Evolutionary conservation across 202 grass and related monocot species (phyloP).

Genomic region (Setaria italica): DNA sequence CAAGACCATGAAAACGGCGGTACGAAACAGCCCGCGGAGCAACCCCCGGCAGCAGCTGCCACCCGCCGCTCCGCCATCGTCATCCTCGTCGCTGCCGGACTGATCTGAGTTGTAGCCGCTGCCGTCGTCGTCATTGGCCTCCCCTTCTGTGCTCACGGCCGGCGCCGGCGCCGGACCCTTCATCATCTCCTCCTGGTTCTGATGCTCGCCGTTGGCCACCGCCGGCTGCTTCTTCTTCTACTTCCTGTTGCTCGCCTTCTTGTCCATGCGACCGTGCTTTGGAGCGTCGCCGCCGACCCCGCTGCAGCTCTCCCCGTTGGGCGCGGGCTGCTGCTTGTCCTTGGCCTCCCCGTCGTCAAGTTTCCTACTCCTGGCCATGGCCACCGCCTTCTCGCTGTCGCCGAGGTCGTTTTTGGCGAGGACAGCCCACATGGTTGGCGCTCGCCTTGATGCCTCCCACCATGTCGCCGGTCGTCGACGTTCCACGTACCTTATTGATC

Average conservation of each 20-base stretch:
- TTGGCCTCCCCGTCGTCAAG: neutral
- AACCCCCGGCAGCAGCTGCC: neutral
- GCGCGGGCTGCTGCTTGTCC: neutral
- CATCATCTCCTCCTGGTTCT: neutral
- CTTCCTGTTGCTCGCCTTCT: neutral
- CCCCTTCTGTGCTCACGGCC: neutral
- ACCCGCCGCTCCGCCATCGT: neutral
- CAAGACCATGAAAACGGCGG: neutral
- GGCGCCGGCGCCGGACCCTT: no score
- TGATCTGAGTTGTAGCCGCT: neutral
- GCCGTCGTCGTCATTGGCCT: neutral
- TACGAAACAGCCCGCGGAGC: neutral
- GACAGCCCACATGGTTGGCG: constrained; percentile 38
- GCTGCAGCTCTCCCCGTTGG: neutral
- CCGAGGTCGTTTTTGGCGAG: constrained; percentile 15
- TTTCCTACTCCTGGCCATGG: neutral
- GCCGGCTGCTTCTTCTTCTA: neutral
- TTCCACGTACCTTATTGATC: no score
- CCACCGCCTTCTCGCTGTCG: neutral
- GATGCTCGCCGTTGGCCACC: neutral
- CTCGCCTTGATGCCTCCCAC: neutral
- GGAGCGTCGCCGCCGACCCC: neutral
- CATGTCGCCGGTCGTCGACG: neutral
- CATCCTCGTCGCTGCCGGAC: neutral
- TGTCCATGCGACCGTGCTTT: neutral